Base-by-base conservation (phyloP, 192 early-diverging fungal species). In the Mortierella alpina region DNA sequence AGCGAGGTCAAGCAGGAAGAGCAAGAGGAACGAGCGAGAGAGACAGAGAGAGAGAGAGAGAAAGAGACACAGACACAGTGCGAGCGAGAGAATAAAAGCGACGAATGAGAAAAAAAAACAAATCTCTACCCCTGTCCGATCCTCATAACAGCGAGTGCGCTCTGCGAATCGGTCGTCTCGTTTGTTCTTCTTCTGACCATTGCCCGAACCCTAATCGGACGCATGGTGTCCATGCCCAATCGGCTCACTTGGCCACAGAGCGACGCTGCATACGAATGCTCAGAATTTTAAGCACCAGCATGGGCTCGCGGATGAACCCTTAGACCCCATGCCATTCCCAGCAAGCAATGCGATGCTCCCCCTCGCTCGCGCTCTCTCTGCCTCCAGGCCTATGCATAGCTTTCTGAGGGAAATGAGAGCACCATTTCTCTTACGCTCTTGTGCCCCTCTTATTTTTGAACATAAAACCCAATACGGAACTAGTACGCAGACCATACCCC, bases 331-430 rank as follows among this genome's bases (percentile, higher is more conserved):
- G 63, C 46, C 63, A 73, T 73, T 73, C 71, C 61, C 61, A 73
- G 71, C 71, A 73, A 65, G 54, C 63, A 73, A 73, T 73, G 71
- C 71, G 71, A 73, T 73, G 63, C 71, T 52, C 45, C 17, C 40
- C 53, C 53, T 58, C 46, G n/a, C 47, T 57, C 13, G 40, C 23
- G 13, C 18, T 59, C 67, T 31, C n/a, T 12, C 54, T 51, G 54
- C 11, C 13, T 20, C 56, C 14, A 17, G 17, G 53, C 53, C 22
- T 54, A 15, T 51, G 50, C 50, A 51, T 51, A n/a, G 11, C 50
- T 51, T n/a, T 51, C 17, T n/a, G 50, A 31, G 31, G 31, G 31
- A 31, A 31, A 31, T 31, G 57, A 59, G 57, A 59, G 57, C 57
- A 59, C 39, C 23, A 39, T 13, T n/a, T 39, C 15, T 54, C 52